These are phyloP conservation scores for Knoxia roxburghii DNA, from an alignment of 257 asterid genomes.

Conservation along the genomic window DNA sequence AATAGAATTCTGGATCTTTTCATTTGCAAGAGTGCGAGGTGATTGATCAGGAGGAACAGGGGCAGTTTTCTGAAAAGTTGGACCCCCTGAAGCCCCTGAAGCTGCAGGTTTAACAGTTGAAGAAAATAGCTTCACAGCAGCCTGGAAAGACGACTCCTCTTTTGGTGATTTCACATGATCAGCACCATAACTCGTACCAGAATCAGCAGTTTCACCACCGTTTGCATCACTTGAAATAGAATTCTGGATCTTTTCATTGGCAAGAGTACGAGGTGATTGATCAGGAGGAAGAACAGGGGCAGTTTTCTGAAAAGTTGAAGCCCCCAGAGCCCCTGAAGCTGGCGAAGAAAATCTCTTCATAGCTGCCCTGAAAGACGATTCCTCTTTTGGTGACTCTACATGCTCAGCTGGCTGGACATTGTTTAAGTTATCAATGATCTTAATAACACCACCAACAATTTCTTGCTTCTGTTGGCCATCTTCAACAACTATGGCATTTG, in stretches of 20 bases:
- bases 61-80: too few species aligned
- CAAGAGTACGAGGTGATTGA: constrained; percentile 29
- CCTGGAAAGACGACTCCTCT: too few species aligned
- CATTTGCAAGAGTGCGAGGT: too few species aligned
- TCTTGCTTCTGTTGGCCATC: constrained; percentile 41
- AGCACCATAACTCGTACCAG: constrained; percentile 30
- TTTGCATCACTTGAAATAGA: constrained; percentile 20
- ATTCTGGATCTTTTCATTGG: constrained; percentile 28
- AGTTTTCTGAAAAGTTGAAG: constrained; percentile 29
- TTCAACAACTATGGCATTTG: constrained; percentile 24
- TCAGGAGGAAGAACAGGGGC: constrained; percentile 27
- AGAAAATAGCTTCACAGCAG: too few species aligned
- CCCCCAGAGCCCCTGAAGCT: constrained; percentile 35
- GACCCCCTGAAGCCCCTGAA: too few species aligned
- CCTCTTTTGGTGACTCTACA: constrained; percentile 35
- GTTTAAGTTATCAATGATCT: too few species aligned
- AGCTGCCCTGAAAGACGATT: constrained; percentile 38
- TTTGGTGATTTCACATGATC: too few species aligned
- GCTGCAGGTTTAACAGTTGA: too few species aligned
- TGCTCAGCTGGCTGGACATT: too few species aligned
- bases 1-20: too few species aligned
- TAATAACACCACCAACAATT: too few species aligned
- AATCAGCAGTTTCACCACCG: constrained; percentile 34
- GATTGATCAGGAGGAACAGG: too few species aligned
- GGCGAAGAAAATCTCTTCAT: constrained; percentile 29